Conservation (phyloP, 1,284 basidiomycete species). For the Malassezia restricta region DNA sequence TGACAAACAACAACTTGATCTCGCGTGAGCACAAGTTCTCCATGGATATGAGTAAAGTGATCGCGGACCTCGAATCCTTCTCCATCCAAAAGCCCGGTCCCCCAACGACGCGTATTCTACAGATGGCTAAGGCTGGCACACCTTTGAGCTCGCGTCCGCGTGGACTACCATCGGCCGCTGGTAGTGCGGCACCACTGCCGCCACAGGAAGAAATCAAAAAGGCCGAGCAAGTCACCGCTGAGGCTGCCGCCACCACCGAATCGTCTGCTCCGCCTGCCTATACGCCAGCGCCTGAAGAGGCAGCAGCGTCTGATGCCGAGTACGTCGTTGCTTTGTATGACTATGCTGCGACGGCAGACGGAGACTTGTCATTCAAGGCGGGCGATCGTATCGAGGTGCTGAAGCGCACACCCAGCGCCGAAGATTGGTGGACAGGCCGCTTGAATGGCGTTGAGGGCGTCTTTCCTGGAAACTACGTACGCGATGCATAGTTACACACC, state of each 20-base stretch:
- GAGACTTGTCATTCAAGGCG: constrained; percentile 76
- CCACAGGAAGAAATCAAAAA: background rate
- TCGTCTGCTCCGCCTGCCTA: constrained; percentile 47
- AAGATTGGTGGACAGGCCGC: constrained; percentile 97
- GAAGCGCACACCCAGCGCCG: constrained; percentile 66
- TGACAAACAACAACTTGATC: constrained; percentile 54
- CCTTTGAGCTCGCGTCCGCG: constrained; percentile 1
- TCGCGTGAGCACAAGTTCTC: constrained; percentile 65
- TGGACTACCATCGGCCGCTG: background rate
- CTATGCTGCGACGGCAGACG: constrained; percentile 65
- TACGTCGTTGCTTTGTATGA: constrained; percentile 92
- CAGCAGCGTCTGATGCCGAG: constrained; percentile 48
- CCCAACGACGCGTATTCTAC: constrained; percentile 23
- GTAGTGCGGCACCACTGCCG: background rate
- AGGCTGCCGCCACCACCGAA: constrained; percentile 8
- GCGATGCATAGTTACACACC: constrained; percentile 24
- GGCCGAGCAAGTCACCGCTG: background rate
- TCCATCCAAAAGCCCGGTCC: constrained; percentile 29
- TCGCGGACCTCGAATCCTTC: constrained; percentile 49
- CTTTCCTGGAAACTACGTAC: constrained; percentile 61
- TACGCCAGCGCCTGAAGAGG: constrained; percentile 25
- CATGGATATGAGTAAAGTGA: constrained; percentile 64
- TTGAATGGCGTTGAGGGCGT: constrained; percentile 74
- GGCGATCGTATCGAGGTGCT: constrained; percentile 92
- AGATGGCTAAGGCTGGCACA: constrained; percentile 10